Base-by-base conservation (phyloP, 345 rosid genomes). In the Rhizophora mangle region DNA sequence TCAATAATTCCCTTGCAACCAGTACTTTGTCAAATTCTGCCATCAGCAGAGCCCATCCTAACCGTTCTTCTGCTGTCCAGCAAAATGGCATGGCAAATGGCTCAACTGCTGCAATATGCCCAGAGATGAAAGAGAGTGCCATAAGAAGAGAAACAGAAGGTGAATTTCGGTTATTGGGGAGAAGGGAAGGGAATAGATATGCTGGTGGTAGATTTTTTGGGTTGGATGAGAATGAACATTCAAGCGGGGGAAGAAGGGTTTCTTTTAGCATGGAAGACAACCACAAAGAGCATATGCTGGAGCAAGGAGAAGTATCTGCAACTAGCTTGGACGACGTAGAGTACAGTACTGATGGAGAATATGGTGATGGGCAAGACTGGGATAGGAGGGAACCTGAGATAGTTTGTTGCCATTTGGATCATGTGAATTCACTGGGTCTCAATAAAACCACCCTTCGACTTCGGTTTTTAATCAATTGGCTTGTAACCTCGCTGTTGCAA, bases 71-170 rank as follows among this genome's bases (percentile, higher is more conserved):
- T 52, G 59, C 63, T 63, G 20, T 75, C 74, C 73, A 18, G 69
- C 78, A 71, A 39, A 63, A 68, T 37, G 66, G 78, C 60, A 49
- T 79, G 39, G 79, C 76, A 39, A 87, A 89, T 82, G 90, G 92
- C 62, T 83, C 80, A 8, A 76, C 76, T 62, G 77, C 86, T 65
- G 88, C 76, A 67, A 82, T 83, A 74, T 73, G 84, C 67, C 55
- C 84, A 1, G 95, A 81, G 36, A 79, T 84, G 55, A 95, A 90
- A 80, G 98, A 95, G 72, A 92, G 98, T 81, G 99, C 99, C 27
- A 95, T 95, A 77, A 87, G 96, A 80, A 87, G 99, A 79, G 99
- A 95, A 82, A 95, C 99, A 0, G 99, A 95, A 86, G 98, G 98
- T n/a, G 97, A 90, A 56, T 95, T 95, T 76, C 82, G 99, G 82